Evolutionary conservation across 108 stramenopile species (phyloP).

Genomic region (Cyclotella baltica): DNA sequence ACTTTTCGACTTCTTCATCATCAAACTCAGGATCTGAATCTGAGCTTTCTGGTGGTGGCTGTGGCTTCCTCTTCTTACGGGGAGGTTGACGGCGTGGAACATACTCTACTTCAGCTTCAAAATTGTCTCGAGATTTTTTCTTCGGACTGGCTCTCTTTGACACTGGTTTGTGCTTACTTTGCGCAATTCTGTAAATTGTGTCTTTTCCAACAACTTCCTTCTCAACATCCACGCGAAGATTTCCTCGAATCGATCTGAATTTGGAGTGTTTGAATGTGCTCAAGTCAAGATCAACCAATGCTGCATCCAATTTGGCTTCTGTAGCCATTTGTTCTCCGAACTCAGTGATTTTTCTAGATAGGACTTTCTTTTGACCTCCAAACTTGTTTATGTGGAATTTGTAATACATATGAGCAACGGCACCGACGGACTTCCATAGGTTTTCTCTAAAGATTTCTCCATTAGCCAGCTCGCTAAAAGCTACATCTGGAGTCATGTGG

Average conservation of each 20-base stretch:
- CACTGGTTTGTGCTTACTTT: neutral
- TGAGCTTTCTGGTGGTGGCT: no score
- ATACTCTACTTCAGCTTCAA: neutral
- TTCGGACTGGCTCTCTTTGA: neutral
- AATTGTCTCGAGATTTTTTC: neutral
- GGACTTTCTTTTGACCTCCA: constrained; percentile 7
- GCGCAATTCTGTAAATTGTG: neutral
- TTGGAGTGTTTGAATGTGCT: neutral
- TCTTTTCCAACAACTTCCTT: neutral
- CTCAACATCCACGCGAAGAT: neutral
- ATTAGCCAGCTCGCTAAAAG: constrained; percentile 37
- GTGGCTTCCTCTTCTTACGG: no score
- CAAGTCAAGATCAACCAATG: neutral
- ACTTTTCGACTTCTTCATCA: no score
- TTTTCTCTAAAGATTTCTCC: constrained; percentile 44
- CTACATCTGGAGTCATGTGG: constrained; percentile 5
- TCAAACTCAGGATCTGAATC: no score
- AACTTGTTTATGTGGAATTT: constrained; percentile 36
- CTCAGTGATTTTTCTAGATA: constrained; percentile 2
- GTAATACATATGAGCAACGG: constrained; percentile 48
- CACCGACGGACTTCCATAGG: constrained; percentile 52
- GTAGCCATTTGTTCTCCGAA: neutral
- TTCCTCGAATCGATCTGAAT: neutral
- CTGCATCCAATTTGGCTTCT: neutral
- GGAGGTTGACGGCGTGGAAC: no score